Conservation (phyloP, 1,139 yeast species). For the Magnusiomyces suaveolens region DNA sequence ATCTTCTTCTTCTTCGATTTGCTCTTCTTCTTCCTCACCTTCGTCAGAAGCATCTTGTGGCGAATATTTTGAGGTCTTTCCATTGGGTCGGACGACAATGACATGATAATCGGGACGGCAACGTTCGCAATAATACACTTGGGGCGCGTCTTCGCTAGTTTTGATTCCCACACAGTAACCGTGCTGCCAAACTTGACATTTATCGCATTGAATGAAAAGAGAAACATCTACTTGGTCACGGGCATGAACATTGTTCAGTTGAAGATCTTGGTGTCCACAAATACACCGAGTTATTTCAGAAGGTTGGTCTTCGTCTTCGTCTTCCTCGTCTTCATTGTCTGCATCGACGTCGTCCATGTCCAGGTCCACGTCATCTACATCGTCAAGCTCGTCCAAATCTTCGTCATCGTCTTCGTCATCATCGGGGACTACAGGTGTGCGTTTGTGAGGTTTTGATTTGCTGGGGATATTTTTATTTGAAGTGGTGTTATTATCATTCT, state of each 20-base stretch:
- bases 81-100: constrained; percentile 42
- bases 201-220: constrained; percentile 79
- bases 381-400: constrained; percentile 13
- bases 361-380: constrained; percentile 1
- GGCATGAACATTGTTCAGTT: constrained; percentile 32
- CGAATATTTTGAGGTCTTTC: constrained; percentile 36
- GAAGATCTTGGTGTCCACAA: constrained; percentile 69
- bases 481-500: background rate
- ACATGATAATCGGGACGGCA: constrained; percentile 79
- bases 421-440: background rate
- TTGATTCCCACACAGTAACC: constrained; percentile 86
- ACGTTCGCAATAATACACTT: constrained; percentile 84
- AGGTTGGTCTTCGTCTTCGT: constrained; percentile 34
- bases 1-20: background rate
- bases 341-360: constrained; percentile 16
- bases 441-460: background rate
- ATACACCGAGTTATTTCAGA: constrained; percentile 84
- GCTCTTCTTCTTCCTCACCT: constrained; percentile 19
- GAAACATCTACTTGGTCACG: constrained; percentile 64
- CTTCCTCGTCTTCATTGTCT: constrained; percentile 5
- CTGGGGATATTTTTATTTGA: too few species aligned
- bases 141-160: constrained; percentile 70
- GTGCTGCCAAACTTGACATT: constrained; percentile 94
- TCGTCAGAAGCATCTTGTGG: constrained; percentile 30
- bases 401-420: background rate